Evolutionary conservation across 1,284 basidiomycete genomes (phyloP), one percentile per base, ranked within the genome.

Genomic region (Ustilago xerochloae): DNA sequence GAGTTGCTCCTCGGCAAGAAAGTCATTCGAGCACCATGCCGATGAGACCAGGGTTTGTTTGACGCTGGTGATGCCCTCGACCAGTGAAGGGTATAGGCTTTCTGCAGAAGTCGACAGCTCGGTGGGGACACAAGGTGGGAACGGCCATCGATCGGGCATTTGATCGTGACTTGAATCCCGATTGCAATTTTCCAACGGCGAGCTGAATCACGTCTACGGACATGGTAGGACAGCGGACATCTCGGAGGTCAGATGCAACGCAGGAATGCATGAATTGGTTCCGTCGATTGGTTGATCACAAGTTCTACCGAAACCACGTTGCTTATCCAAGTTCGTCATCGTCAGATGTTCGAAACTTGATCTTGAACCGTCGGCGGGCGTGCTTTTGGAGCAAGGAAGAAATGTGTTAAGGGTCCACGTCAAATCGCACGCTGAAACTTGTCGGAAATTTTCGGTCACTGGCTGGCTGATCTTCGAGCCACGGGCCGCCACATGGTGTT

Each of bases 221-320:
- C 15, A 36, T 39, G n/a, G 5, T 18, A 4, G 38, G n/a, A 16
- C 4, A 39, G 38, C 35, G 55, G 36, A 48, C 45, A 38, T n/a
- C 24, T 16, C 54, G 54, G 54, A 56, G 28, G 43, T 38, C 54
- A 24, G 30, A 16, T 28, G 24, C 2, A 26, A 47, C 10, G 16
- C 16, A 29, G 13, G 18, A 22, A 20, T 29, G n/a, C 18, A 41
- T 8, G 18, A 22, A 16, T 15, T 30, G 7, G 18, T 10, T 10
- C 38, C 12, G 20, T 36, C 36, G 26, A 12, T 39, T 22, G 50
- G 15, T 38, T 15, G 15, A 15, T 7, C 39, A 45, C 28, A 41
- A 13, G 36, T 57, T 48, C 46, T 49, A 41, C 55, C 55, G 55
- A 48, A 30, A 16, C 41, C 50, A 52, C 33, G 50, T 52, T 29